Evolutionary conservation across 129 eudicot genomes (phyloP), one percentile per base, ranked within the genome.

Genomic region (Flaveria robusta): DNA sequence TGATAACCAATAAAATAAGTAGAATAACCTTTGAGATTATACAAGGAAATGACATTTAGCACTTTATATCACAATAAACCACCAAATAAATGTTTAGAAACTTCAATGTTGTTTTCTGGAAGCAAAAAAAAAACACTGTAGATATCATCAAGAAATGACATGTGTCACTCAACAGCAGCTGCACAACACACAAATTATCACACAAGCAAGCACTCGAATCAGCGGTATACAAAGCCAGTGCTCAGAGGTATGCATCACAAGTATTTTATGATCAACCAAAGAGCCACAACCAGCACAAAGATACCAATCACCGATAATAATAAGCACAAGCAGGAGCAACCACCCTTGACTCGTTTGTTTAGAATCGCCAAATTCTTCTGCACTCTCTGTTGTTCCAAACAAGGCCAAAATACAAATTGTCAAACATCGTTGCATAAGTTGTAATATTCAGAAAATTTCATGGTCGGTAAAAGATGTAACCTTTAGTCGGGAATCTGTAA

Each of bases 401-500:
- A 47, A 19, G 9, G 2, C 41, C 70, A 27, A n/a, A 14, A 46
- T 29, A 63, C 50, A 43, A 34, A 51, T 56, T 51, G 46, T 66
- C 62, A 75, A 50, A 65, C 24, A 59, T 50, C 54, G 43, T 27
- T 14, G 27, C 37, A 27, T 14, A 71, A 45, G 26, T 5, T 8
- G 31, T 67, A 29, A 70, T 7, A 18, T 41, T 39, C 10, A 24
- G 72, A 7, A 26, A 13, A 10, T 18, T 13, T 59, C 52, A 20
- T 11, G 22, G 1, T 39, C n/a, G 2, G 42, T 62, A 71, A 5
- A 64, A 7, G 54, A 71, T n/a, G 4, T 80, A 64, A 93, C 98
- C 98, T 91, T 91, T 50, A 95, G 80, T 45, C 96, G 84, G 68
- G 99, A 95, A 79, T 86, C 91, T 41, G 99, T 87, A 41, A 85